A percentile compares a stretch with the other conserved stretches of the same genome.
These are phyloP conservation scores for Skeletonema marinoi DNA, from an alignment of 108 stramenopile species.

Conservation along the genomic window DNA sequence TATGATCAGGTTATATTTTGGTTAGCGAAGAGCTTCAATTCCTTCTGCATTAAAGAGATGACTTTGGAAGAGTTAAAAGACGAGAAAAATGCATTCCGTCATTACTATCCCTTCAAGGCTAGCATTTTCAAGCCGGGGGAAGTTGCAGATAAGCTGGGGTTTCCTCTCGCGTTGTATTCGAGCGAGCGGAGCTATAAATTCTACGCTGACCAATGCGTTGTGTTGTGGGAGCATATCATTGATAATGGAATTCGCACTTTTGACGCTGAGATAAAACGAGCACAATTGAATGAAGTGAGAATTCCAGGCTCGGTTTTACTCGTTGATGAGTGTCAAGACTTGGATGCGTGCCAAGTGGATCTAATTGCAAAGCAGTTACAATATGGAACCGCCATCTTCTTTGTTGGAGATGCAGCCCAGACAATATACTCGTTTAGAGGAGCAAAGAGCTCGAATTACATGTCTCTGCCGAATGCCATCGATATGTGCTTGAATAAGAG, in stretches of 20 bases:
- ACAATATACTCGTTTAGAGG: conserved; percentile 56
- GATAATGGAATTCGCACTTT: conserved; percentile 20
- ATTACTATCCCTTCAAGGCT: conserved; percentile 9
- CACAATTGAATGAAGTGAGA: conserved; percentile 26
- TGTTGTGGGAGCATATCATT: conserved; percentile 26
- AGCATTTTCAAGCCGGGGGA: conserved; percentile 11
- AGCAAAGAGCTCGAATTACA: conserved; percentile 37
- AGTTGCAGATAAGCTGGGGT: conserved; percentile 27
- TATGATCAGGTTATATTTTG: conserved; percentile 27
- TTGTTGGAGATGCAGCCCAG: conserved; percentile 59
- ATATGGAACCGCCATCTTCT: conserved; percentile 36
- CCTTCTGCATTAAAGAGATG: conserved; percentile 25
- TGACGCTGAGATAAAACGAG: conserved; percentile 31
- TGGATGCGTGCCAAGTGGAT: conserved; percentile 46
- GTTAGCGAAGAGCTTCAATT: conserved; percentile 25
- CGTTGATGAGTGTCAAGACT: conserved; percentile 50
- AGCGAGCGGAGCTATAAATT: conserved; percentile 19
- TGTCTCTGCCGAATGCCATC: conserved; percentile 14
- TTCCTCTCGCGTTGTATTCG: conserved; percentile 26
- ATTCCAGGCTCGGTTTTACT: conserved; percentile 41
- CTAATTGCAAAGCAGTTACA: conserved; percentile 26
- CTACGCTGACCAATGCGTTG: conserved; percentile 27
- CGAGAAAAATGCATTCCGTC: background rate
- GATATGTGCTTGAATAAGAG: conserved; percentile 29
- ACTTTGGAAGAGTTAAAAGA: conserved; percentile 22